Evolutionary conservation across 2,329 filamentous ascomycete species (phyloP).

Genomic region (Ophiocordyceps polyrhachis-furcata): DNA sequence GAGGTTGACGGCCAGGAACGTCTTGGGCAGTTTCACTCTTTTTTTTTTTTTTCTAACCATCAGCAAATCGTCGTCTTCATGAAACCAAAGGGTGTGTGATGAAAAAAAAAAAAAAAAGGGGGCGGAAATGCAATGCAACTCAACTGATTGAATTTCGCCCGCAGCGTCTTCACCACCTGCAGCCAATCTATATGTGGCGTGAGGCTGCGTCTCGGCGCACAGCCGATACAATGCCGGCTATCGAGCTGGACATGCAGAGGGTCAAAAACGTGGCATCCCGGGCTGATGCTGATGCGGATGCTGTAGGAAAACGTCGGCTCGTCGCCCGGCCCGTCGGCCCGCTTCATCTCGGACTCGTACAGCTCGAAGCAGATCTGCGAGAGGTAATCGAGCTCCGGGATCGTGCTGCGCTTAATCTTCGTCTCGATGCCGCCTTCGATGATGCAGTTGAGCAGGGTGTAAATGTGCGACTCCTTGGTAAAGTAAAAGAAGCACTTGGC

Average conservation of each 20-base stretch:
- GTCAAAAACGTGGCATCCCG: slow-evolving; percentile 91
- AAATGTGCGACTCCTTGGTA: slow-evolving; percentile 97
- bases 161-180: slow-evolving; percentile 84
- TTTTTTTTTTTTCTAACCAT: too few species aligned
- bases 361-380: slow-evolving; percentile 97
- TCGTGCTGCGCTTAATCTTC: slow-evolving; percentile 87
- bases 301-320: slow-evolving; percentile 75
- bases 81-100: too few species aligned
- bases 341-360: slow-evolving; percentile 76
- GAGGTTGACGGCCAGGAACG: slow-evolving; percentile 44
- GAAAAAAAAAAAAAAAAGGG: too few species aligned
- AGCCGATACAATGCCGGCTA: slow-evolving; percentile 89
- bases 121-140: slow-evolving; percentile 17
- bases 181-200: slow-evolving; percentile 92
- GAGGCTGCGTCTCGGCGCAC: slow-evolving; percentile 72
- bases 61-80: too few species aligned
- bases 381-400: slow-evolving; percentile 92
- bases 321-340: slow-evolving; percentile 16
- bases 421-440: slow-evolving; percentile 92
- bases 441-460: slow-evolving; percentile 94
- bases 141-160: slow-evolving; percentile 87
- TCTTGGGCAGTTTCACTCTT: slow-evolving; percentile 48
- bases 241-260: slow-evolving; percentile 92
- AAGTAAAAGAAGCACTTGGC: slow-evolving; percentile 98
- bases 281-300: slow-evolving; percentile 89